A percentile compares a stretch with the other conserved stretches of the same genome.
Evolutionary conservation across 345 rosid genomes (phyloP).

Genomic region (Gossypium stocksii): DNA sequence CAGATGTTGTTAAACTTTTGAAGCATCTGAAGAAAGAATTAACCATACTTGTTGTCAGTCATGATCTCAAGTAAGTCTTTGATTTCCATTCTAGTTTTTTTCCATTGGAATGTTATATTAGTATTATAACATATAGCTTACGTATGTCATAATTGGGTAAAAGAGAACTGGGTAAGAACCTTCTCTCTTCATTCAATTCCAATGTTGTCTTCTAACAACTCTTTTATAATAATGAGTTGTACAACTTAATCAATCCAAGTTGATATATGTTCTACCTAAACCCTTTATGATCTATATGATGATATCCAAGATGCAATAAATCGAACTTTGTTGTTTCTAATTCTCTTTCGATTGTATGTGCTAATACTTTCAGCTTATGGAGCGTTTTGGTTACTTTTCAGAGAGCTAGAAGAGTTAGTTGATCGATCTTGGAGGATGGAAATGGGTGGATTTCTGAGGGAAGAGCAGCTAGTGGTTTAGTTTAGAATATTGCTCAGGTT

Average conservation of each 20-base stretch:
- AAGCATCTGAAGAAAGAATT: conserved; percentile 81
- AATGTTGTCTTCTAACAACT: neutral
- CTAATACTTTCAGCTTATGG: conserved; percentile 5
- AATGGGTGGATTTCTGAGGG: conserved; percentile 69
- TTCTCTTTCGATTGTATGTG: conserved; percentile 2
- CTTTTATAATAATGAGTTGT: conserved; percentile 1
- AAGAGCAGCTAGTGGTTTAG: conserved; percentile 50
- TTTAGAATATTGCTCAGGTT: neutral
- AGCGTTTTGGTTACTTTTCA: conserved; percentile 24
- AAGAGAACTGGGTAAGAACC: neutral
- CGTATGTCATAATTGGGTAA: neutral
- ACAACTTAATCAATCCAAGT: neutral
- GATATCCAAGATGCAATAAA: conserved; percentile 2
- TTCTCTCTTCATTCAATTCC: neutral
- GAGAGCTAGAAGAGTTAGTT: conserved; percentile 69
- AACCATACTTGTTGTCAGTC: conserved; percentile 84
- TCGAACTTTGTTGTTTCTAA: conserved; percentile 12
- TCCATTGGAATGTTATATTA: neutral
- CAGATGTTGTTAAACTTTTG: conserved; percentile 85
- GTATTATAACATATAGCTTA: neutral
- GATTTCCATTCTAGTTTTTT: conserved; percentile 16
- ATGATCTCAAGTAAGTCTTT: conserved; percentile 72
- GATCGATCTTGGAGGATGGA: conserved; percentile 94
- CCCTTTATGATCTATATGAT: conserved; percentile 2
- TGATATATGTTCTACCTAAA: conserved; percentile 6